Evolutionary conservation across 2,329 filamentous ascomycete species (phyloP).

Genomic region (Cladosporium sphaerospermum): DNA sequence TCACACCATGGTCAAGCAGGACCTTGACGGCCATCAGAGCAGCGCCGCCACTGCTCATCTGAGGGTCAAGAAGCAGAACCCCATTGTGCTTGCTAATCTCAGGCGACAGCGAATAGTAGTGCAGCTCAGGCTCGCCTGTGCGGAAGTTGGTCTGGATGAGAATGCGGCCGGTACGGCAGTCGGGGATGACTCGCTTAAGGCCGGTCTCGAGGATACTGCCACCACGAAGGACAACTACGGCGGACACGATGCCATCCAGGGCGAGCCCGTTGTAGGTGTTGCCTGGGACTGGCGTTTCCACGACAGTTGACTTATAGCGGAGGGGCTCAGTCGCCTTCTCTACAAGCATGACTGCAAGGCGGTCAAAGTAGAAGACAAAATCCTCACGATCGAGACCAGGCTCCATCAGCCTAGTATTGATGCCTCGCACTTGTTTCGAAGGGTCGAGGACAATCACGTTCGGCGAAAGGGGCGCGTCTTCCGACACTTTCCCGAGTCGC

Average conservation of each 20-base stretch:
- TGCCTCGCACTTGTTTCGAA: constrained; percentile 74
- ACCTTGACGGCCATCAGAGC: constrained; percentile 92
- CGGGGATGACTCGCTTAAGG: constrained; percentile 81
- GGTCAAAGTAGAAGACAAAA: constrained; percentile 96
- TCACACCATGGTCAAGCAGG: constrained; percentile 87
- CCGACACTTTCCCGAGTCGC: constrained; percentile 61
- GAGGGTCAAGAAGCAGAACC: constrained; percentile 82
- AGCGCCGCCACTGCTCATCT: constrained; percentile 86
- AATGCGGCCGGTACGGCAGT: constrained; percentile 81
- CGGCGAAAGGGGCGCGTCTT: constrained; percentile 64
- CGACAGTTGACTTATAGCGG: constrained; percentile 56
- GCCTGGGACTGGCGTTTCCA: constrained; percentile 63
- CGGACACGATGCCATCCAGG: constrained; percentile 66
- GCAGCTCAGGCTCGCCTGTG: constrained; percentile 85
- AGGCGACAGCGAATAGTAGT: constrained; percentile 74
- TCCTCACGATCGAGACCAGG: constrained; percentile 75
- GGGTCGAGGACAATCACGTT: constrained; percentile 69
- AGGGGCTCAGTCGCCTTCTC: constrained; percentile 71
- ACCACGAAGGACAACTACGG: constrained; percentile 81
- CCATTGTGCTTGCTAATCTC: constrained; percentile 69
- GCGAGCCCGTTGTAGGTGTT: constrained; percentile 65
- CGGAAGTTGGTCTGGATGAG: constrained; percentile 78
- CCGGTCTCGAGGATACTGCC: constrained; percentile 85
- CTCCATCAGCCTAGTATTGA: constrained; percentile 86
- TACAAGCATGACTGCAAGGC: constrained; percentile 75